Conservation (phyloP, 495 filamentous ascomycete species). For the Hypoxylon cercidicola region DNA sequence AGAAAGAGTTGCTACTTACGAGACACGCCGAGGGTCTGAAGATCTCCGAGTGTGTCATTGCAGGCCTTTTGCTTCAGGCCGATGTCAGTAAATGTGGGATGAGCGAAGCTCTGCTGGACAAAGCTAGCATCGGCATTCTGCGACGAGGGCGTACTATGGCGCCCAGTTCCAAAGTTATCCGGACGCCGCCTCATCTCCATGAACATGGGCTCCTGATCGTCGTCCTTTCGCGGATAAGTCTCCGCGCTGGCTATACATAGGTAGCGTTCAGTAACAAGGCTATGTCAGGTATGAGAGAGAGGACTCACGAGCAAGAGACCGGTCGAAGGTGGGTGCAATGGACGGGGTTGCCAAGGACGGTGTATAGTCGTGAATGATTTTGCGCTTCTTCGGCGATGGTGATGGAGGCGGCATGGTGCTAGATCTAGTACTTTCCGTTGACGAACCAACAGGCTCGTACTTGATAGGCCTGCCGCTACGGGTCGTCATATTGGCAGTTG, state of each 20-base stretch:
- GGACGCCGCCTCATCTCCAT: conserved; percentile 38
- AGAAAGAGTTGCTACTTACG: conserved; percentile 34
- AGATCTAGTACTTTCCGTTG: conserved; percentile 21
- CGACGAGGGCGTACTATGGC: conserved; percentile 32
- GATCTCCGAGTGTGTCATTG: conserved; percentile 59
- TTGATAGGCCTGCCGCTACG: conserved; percentile 11
- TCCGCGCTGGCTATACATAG: conserved; percentile 37
- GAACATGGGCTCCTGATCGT: conserved; percentile 41
- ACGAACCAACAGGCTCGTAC: conserved; percentile 25
- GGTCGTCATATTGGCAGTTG: conserved; percentile 10
- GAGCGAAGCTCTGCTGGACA: conserved; percentile 42
- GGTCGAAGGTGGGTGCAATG: conserved; percentile 26
- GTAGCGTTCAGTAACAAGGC: conserved; percentile 7
- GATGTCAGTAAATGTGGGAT: conserved; percentile 54
- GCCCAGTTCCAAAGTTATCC: conserved; percentile 13
- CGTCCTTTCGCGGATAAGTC: conserved; percentile 37
- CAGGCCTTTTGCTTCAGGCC: conserved; percentile 56
- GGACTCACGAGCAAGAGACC: conserved; percentile 46
- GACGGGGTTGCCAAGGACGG: not conserved
- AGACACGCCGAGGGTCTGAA: conserved; percentile 59
- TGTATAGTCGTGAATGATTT: conserved; percentile 7
- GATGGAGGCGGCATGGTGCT: conserved; percentile 42
- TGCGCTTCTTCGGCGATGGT: conserved; percentile 15
- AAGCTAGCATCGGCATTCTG: conserved; percentile 45
- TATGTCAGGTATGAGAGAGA: not conserved